phyloP scores from a whole-genome alignment of 78 protist genomes.

The slime mould (Dictyostelium discoideum) region DNA sequence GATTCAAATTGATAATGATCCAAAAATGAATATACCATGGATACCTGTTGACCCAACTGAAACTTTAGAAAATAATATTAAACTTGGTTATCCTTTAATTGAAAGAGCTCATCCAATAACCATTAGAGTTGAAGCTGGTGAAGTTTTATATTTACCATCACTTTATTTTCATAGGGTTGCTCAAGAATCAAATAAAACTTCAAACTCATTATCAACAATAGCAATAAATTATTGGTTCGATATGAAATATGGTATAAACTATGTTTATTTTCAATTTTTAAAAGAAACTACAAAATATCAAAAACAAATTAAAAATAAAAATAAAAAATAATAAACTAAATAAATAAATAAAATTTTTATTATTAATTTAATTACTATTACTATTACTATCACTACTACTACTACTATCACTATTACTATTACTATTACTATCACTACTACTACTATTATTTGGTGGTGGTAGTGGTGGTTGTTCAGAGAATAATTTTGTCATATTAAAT shows the following conservation, averaged over 20 bases:
- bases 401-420: background rate
- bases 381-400: background rate
- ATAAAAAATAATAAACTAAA: background rate
- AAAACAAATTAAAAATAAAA: background rate
- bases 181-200: background rate
- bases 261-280: conserved; percentile 64
- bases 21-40: conserved; percentile 36
- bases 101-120: conserved; percentile 57
- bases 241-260: conserved; percentile 66
- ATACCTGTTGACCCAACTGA: conserved; percentile 79
- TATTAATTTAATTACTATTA: background rate
- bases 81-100: conserved; percentile 9
- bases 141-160: conserved; percentile 77
- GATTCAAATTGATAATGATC: conserved; percentile 21
- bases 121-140: conserved; percentile 70
- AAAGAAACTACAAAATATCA: conserved; percentile 16
- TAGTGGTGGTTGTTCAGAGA: background rate
- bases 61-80: conserved; percentile 3
- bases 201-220: conserved; percentile 8
- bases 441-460: background rate
- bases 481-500: conserved; percentile 40
- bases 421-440: background rate
- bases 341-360: background rate
- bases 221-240: conserved; percentile 86
- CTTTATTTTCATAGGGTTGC: conserved; percentile 73